phyloP scores from a whole-genome alignment of 805 yeast genomes.

The Teunomyces aglyptinius region DNA sequence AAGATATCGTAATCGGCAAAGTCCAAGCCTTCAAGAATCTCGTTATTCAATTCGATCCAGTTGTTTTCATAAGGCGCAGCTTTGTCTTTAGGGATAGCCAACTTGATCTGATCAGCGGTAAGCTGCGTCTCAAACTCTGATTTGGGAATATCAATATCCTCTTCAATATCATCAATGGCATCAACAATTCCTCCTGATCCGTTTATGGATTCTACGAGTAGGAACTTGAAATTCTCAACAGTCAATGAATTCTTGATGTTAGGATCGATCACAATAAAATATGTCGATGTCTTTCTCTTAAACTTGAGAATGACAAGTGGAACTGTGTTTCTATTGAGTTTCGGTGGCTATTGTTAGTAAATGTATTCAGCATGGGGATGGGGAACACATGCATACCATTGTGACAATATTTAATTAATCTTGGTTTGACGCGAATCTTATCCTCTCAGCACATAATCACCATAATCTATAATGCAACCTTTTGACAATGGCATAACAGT shows the following conservation, averaged over 20 bases:
- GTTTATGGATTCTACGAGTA: conserved; percentile 39
- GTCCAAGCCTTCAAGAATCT: conserved; percentile 25
- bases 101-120: conserved; percentile 22
- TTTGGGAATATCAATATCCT: conserved; percentile 36
- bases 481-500: no score
- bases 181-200: conserved; percentile 47
- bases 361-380: neutral
- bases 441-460: neutral
- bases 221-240: conserved; percentile 16
- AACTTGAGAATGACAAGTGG: conserved; percentile 33
- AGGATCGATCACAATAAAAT: conserved; percentile 19
- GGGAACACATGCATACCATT: neutral
- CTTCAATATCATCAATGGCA: conserved; percentile 24
- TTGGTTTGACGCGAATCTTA: neutral
- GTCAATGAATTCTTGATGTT: conserved; percentile 18
- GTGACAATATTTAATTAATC: neutral
- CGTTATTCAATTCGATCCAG: conserved; percentile 33
- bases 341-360: conserved; percentile 14
- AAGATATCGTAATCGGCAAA: conserved; percentile 42
- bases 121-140: conserved; percentile 26
- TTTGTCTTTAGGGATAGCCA: conserved; percentile 44
- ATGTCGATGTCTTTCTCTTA: conserved; percentile 32
- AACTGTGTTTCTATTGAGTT: conserved; percentile 10
- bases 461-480: no score
- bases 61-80: conserved; percentile 32